These are phyloP conservation scores for Medicago truncatula DNA, from an alignment of 306 rosid species.

Conservation along the genomic window DNA sequence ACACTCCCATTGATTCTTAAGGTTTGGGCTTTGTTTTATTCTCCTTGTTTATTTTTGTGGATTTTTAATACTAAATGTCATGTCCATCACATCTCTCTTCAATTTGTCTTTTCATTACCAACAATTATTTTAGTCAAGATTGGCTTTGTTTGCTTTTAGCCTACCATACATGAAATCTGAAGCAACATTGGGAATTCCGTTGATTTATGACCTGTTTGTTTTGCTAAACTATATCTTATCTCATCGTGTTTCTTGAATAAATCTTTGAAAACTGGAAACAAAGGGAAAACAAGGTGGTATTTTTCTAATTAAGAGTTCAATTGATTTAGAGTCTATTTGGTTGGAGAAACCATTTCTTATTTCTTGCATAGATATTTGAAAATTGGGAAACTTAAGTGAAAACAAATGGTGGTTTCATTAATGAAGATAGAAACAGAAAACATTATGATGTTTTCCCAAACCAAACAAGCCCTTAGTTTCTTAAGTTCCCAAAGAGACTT, in stretches of 20 bases:
- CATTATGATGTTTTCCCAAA: not conserved
- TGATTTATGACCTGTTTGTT: not conserved
- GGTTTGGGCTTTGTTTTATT: conserved; percentile 54
- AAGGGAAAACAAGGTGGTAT: not conserved
- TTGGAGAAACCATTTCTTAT: not conserved
- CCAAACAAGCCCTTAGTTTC: not conserved
- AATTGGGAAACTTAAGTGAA: not conserved
- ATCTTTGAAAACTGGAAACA: not conserved
- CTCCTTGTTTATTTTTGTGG: conserved; percentile 15
- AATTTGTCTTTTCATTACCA: not conserved
- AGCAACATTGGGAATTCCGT: not conserved
- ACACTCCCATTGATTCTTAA: conserved; percentile 86
- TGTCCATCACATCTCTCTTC: not conserved
- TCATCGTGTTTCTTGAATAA: not conserved
- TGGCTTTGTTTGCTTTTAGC: conserved; percentile 16
- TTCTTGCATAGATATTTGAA: not conserved
- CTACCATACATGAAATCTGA: conserved; percentile 20
- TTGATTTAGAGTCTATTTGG: not conserved
- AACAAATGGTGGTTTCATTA: not conserved
- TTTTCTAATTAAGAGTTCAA: not conserved
- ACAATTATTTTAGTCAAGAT: conserved; percentile 20
- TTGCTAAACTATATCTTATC: not conserved
- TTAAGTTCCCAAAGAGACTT: conserved; percentile 1
- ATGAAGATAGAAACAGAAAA: not conserved
- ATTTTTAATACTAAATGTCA: not conserved